Percentiles rank a stretch among this genome's conserved stretches.
These are phyloP conservation scores for Anisodus tanguticus DNA, from an alignment of 257 asterid genomes.

Conservation along the genomic window DNA sequence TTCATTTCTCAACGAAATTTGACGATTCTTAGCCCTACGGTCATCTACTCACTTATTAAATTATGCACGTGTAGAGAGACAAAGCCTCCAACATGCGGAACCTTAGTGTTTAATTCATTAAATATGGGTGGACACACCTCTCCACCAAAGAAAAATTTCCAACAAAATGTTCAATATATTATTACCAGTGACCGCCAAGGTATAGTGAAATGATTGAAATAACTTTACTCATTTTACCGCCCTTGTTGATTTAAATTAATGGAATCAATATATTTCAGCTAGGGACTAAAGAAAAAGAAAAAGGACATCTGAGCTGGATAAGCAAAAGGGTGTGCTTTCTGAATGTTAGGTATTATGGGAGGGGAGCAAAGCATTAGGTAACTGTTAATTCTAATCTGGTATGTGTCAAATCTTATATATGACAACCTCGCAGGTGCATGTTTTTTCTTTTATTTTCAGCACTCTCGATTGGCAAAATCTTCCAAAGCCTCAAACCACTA, in stretches of 20 bases:
- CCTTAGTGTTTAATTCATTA: too few relatives aligned
- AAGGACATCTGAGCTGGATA: slow-evolving; percentile 44
- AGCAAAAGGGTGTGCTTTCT: slow-evolving; percentile 6
- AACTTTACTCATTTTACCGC: not conserved
- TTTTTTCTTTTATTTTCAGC: not conserved
- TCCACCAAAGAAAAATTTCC: too few relatives aligned
- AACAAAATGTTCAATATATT: too few relatives aligned
- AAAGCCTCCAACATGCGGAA: too few relatives aligned
- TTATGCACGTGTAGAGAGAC: too few relatives aligned
- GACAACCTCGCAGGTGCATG: slow-evolving; percentile 29
- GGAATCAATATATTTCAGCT: not conserved
- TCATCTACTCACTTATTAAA: too few relatives aligned
- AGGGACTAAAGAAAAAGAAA: too few relatives aligned
- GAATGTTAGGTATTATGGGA: slow-evolving; percentile 61
- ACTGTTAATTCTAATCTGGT: slow-evolving; percentile 60
- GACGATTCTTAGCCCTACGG: too few relatives aligned
- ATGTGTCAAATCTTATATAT: slow-evolving; percentile 53
- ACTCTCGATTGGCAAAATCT: not conserved
- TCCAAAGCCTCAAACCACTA: not conserved
- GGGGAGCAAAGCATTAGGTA: slow-evolving; percentile 65
- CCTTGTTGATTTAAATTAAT: not conserved
- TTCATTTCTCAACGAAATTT: too few relatives aligned
- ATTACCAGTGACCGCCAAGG: too few relatives aligned
- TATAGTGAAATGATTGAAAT: too few relatives aligned
- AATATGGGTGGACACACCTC: too few relatives aligned